A percentile compares a stretch with the other conserved stretches of the same genome.
phyloP scores from a whole-genome alignment of 306 rosid species.

The Rosa lucieae region DNA sequence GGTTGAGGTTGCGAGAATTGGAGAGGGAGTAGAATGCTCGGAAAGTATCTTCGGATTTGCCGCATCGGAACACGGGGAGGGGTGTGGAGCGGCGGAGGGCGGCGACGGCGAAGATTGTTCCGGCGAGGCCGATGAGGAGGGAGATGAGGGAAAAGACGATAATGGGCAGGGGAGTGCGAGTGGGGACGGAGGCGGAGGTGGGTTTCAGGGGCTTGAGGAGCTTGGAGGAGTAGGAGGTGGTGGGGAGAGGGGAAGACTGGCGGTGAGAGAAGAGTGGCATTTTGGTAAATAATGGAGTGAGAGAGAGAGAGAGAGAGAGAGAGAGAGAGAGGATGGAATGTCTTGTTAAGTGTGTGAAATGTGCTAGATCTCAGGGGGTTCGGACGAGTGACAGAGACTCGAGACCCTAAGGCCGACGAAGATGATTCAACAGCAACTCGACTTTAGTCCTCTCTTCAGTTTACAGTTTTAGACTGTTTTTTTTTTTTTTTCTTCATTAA shows the following conservation, averaged over 20 bases:
- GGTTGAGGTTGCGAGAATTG: neutral
- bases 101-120: constrained; percentile 27
- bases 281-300: neutral
- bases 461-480: neutral
- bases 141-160: constrained; percentile 27
- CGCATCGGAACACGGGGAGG: constrained; percentile 37
- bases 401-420: neutral
- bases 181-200: constrained; percentile 4
- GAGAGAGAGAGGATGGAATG: neutral
- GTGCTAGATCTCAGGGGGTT: constrained; percentile 4
- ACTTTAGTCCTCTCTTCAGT: neutral
- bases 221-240: constrained; percentile 29
- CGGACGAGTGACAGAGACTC: neutral
- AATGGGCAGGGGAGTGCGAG: constrained; percentile 18
- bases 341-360: neutral
- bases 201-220: constrained; percentile 26
- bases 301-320: neutral
- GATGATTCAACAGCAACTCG: neutral
- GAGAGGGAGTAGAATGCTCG: constrained; percentile 29
- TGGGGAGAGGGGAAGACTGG: constrained; percentile 19
- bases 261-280: constrained; percentile 39
- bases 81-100: constrained; percentile 31
- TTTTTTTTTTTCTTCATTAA: too few relatives aligned
- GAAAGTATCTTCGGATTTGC: constrained; percentile 34
- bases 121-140: constrained; percentile 33